Base-by-base conservation (phyloP, 2,329 filamentous ascomycete genomes). In the Fusarium sp. region DNA sequence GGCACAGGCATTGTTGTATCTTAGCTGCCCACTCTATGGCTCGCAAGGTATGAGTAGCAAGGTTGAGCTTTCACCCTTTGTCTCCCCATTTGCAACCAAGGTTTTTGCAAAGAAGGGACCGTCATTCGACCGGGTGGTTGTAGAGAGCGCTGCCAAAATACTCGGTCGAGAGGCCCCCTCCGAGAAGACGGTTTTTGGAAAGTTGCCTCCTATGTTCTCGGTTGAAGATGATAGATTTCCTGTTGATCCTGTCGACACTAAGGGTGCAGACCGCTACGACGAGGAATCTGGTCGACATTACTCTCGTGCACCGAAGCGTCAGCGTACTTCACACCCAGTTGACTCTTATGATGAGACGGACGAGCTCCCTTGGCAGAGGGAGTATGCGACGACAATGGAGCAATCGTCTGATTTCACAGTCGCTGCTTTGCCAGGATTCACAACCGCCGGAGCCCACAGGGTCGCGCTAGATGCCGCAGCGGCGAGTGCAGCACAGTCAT, bases 1-100 rank as follows among this genome's bases (percentile, higher is more conserved):
- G 76, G 95, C 96, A 8, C 91, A 98, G 77, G 91, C 89, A 1
- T 80, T 98, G 31, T 82, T 99, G 2, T 97, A 97, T 73, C 83
- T 98, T 56, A 97, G 94, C 77, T 93, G 89, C 69, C 93, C 94
- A 0, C 78, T 90, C 38, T 90, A 89, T 70, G 90, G 89, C 62
- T 88, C 90, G 9, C 86, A 88, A 57, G 82, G 85, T 24, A 79
- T 80, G 55, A 80, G 82, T 47, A 86, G 90, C 69, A 83, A 89
- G 59, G 89, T 90, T 1, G 88, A 86, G 9, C 77, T 95, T 17
- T 96, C 93, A 1, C 85, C 86, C 1, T 98, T 97, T 73, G 81
- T 98, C 21, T 85, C 88, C 0, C 81, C 85, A 0, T 77, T 81
- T 57, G 76, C 77, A 1, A 72, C 75, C 7, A 73, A 65, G 24